Base-by-base conservation (phyloP, 768 basidiomycete species). In the Cantharellus cinnabarinus region DNA sequence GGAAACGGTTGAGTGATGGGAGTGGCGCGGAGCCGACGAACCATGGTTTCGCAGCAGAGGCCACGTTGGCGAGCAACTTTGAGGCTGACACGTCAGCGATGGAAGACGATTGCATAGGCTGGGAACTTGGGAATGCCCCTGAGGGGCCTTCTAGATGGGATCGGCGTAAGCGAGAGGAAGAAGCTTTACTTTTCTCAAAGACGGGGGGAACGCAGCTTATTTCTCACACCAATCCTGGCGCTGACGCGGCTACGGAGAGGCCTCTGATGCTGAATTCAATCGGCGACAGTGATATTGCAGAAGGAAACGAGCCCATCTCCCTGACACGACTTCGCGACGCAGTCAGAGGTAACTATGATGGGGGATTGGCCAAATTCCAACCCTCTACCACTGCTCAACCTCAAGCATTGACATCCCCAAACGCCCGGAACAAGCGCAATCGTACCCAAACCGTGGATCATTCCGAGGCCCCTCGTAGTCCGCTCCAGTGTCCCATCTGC, bases 401-500 rank as follows among this genome's bases (percentile, higher is more conserved):
- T 56, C 39, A 14, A 38, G 14, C 44, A 4, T 52, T 41, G 57
- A 50, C 38, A 58, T 61, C 58, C 50, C 56, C 60, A 15, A 20
- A 40, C 51, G 59, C 35, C 38, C 59, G 42, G 57, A 42, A 67
- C 72, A 50, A 57, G n/a, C 51, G 39, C n/a, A 50, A 39, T 39
- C 52, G 52, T n/a, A 7, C 10, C 52, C 52, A 7, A 7, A 54
- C 10, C 7, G 15, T 51, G 37, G 57, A 58, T 58, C 67, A 65
- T n/a, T 10, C 44, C 10, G 42, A 29, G 20, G 20, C 20, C 20
- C 20, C 20, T 29, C 59, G 3, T 57, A 62, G 50, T 64, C 62
- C 14, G 75, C 78, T 58, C 68, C 69, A 0, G 20, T 93, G 89
- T 68, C 89, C 91, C 2, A 72, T 91, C 34, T 93, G 88, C 65